Evolutionary conservation across 768 basidiomycete genomes (phyloP).

Genomic region (Auriculariales sp.): DNA sequence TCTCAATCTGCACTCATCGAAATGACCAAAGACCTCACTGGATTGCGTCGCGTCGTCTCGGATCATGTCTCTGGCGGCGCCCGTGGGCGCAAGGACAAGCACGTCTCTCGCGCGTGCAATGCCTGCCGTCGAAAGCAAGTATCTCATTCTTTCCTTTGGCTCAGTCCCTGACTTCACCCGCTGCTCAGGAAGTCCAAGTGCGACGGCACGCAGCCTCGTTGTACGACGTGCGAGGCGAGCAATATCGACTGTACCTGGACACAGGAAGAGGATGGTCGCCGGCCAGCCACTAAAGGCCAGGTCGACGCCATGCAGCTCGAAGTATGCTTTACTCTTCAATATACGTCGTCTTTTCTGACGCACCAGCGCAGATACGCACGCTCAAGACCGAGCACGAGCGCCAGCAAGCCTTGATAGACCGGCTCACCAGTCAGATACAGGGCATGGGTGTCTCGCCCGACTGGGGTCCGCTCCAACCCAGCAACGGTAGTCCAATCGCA

Average conservation of each 20-base stretch:
- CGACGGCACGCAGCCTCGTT: slow-evolving; percentile 17
- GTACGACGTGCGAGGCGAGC: slow-evolving; percentile 15
- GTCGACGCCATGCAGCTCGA: slow-evolving; percentile 1
- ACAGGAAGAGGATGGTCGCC: slow-evolving; percentile 4
- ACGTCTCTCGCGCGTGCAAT: background rate
- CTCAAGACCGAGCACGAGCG: background rate
- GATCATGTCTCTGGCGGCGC: no score
- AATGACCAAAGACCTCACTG: no score
- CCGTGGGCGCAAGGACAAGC: background rate
- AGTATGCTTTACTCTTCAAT: no score
- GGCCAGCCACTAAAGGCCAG: slow-evolving; percentile 5
- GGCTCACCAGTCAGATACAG: background rate
- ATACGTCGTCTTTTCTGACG: no score
- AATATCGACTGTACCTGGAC: slow-evolving; percentile 11
- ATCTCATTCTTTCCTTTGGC: no score
- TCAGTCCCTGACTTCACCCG: no score
- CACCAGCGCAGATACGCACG: background rate
- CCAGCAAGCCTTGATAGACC: background rate
- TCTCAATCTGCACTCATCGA: no score
- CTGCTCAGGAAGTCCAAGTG: slow-evolving; percentile 21
- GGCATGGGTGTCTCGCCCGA: background rate
- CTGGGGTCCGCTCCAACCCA: background rate
- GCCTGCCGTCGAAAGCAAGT: background rate
- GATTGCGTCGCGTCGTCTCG: no score
- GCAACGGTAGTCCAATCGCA: no score